phyloP scores from a whole-genome alignment of 805 yeast genomes.

The Candida quercuum region DNA sequence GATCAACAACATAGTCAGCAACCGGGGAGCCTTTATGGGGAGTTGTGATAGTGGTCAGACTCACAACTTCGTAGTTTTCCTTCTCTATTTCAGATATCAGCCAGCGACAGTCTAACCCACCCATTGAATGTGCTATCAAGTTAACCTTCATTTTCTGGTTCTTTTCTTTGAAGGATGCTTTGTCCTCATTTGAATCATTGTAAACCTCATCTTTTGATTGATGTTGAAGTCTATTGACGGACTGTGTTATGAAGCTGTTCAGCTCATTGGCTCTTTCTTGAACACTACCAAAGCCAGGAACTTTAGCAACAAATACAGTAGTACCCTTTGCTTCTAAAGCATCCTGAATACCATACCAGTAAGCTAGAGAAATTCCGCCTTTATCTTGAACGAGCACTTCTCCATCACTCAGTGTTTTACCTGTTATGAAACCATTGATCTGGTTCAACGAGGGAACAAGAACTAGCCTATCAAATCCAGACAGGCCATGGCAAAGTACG shows the following conservation, averaged over 20 bases:
- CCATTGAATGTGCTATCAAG: slow-evolving; percentile 88
- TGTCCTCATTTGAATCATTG: slow-evolving; percentile 13
- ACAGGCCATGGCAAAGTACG: slow-evolving; percentile 80
- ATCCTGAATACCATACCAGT: slow-evolving; percentile 78
- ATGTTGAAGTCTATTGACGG: slow-evolving; percentile 17
- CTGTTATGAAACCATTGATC: slow-evolving; percentile 17
- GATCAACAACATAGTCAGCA: slow-evolving; percentile 59
- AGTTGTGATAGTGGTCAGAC: slow-evolving; percentile 80
- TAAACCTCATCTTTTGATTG: slow-evolving; percentile 22
- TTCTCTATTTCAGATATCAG: slow-evolving; percentile 50
- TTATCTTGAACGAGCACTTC: slow-evolving; percentile 14
- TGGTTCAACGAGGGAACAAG: slow-evolving; percentile 37
- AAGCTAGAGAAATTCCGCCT: slow-evolving; percentile 47
- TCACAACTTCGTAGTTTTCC: slow-evolving; percentile 51
- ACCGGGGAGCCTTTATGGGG: slow-evolving; percentile 86
- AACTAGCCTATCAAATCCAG: slow-evolving; percentile 65
- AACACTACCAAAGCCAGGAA: slow-evolving; percentile 78
- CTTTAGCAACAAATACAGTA: slow-evolving; percentile 64
- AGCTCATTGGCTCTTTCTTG: slow-evolving; percentile 59
- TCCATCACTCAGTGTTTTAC: slow-evolving; percentile 3
- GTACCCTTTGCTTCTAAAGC: slow-evolving; percentile 59
- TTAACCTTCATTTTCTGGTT: slow-evolving; percentile 50
- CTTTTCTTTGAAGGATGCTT: slow-evolving; percentile 11
- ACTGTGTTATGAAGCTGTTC: slow-evolving; percentile 40
- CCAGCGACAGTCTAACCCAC: slow-evolving; percentile 82